phyloP scores from a whole-genome alignment of 2,329 filamentous ascomycete genomes.

The Hypoxylon sp. region DNA sequence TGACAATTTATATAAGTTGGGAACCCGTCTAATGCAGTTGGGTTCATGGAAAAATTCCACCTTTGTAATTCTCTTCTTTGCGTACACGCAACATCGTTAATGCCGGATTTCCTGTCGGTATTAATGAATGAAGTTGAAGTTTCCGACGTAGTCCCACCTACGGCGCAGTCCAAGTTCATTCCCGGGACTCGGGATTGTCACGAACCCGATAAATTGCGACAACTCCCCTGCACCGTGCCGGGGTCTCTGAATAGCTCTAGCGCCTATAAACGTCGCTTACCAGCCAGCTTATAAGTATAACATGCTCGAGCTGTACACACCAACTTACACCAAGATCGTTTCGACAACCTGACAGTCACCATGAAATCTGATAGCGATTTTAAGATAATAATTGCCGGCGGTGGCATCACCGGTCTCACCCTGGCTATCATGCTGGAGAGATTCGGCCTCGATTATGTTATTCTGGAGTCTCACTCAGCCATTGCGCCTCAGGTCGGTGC shows the following conservation, averaged over 20 bases:
- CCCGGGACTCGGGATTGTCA: background rate
- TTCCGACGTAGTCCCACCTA: background rate
- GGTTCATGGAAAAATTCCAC: background rate
- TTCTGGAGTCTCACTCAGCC: conserved; percentile 61
- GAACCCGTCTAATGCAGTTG: background rate
- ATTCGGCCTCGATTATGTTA: conserved; percentile 62
- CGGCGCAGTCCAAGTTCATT: background rate
- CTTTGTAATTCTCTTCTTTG: background rate
- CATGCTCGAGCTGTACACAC: background rate
- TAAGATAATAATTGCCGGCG: conserved; percentile 63
- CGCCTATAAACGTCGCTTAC: background rate
- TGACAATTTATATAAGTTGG: background rate
- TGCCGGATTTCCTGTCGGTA: background rate
- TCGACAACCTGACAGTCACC: background rate
- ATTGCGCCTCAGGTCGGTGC: conserved; percentile 64
- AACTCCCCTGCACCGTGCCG: background rate
- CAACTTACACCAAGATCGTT: background rate
- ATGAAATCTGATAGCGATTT: conserved; percentile 4
- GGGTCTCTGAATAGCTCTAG: background rate
- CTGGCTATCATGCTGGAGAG: conserved; percentile 63
- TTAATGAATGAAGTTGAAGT: background rate
- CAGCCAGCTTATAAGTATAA: background rate
- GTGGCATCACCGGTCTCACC: conserved; percentile 63
- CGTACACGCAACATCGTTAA: background rate
- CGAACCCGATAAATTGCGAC: background rate